A percentile compares a stretch with the other conserved stretches of the same genome.
Evolutionary conservation across 2,329 filamentous ascomycete species (phyloP).

Genomic region (Trichoderma cornu-damae): DNA sequence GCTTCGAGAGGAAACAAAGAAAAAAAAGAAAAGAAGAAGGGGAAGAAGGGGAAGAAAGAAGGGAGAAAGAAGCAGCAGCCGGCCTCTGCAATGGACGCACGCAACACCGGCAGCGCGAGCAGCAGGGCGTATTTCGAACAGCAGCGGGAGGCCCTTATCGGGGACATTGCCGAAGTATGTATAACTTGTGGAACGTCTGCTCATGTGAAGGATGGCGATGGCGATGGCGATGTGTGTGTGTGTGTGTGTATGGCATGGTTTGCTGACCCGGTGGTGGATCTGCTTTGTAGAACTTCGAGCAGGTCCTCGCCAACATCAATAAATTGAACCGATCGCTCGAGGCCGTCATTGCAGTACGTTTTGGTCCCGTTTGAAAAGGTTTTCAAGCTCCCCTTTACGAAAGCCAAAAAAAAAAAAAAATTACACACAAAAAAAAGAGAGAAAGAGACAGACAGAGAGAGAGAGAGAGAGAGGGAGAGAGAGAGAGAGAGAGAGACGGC

Average conservation of each 20-base stretch:
- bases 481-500: too few species aligned
- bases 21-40: not conserved
- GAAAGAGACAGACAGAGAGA: not conserved
- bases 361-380: not conserved
- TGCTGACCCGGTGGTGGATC: not conserved
- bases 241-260: too few species aligned
- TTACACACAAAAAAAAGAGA: not conserved
- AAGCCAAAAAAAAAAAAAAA: too few species aligned
- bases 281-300: slow-evolving; percentile 77
- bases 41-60: not conserved
- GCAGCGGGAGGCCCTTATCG: slow-evolving; percentile 65
- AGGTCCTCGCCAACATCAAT: slow-evolving; percentile 93
- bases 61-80: slow-evolving; percentile 21
- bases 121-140: slow-evolving; percentile 66
- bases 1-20: not conserved
- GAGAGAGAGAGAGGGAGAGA: too few species aligned
- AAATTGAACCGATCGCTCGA: slow-evolving; percentile 89
- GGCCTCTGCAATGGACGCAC: slow-evolving; percentile 27
- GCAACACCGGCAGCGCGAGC: slow-evolving; percentile 35
- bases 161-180: slow-evolving; percentile 70
- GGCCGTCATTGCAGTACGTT: slow-evolving; percentile 74
- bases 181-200: too few species aligned
- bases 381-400: not conserved
- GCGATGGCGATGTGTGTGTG: too few species aligned
- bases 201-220: too few species aligned